Evolutionary conservation across 192 early-diverging fungal genomes (phyloP).

Genomic region (Chytriomyces confervae): DNA sequence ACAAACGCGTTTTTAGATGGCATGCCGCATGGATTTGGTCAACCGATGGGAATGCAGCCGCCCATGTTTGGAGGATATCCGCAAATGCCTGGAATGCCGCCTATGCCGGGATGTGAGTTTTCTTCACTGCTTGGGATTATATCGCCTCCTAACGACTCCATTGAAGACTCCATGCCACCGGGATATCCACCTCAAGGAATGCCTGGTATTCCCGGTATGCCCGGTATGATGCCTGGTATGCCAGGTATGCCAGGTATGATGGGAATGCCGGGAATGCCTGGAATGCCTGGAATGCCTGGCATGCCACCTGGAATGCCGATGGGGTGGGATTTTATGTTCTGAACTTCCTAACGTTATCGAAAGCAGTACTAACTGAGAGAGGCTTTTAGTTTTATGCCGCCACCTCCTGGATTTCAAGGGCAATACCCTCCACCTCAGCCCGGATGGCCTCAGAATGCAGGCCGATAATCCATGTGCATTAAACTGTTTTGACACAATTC

Average conservation of each 20-base stretch:
- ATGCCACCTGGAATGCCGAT: constrained; percentile 28
- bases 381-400: constrained; percentile 31
- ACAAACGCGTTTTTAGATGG: neutral
- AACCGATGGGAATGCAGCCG: constrained; percentile 29
- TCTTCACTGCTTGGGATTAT: neutral
- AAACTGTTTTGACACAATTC: too few species aligned
- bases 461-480: too few species aligned
- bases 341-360: neutral
- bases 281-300: constrained; percentile 38
- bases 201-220: constrained; percentile 31
- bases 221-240: constrained; percentile 43
- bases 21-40: constrained; percentile 31
- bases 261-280: constrained; percentile 40
- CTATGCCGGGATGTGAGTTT: constrained; percentile 25
- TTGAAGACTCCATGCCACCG: constrained; percentile 5
- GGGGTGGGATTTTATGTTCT: constrained; percentile 2
- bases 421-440: constrained; percentile 36
- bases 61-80: constrained; percentile 34
- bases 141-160: neutral
- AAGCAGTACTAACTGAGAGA: neutral
- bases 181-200: constrained; percentile 37
- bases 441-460: neutral
- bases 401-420: constrained; percentile 4
- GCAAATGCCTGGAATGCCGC: constrained; percentile 18
- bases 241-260: neutral